Base-by-base conservation (phyloP, 768 basidiomycete genomes). In the Leucogyrophana mollusca region DNA sequence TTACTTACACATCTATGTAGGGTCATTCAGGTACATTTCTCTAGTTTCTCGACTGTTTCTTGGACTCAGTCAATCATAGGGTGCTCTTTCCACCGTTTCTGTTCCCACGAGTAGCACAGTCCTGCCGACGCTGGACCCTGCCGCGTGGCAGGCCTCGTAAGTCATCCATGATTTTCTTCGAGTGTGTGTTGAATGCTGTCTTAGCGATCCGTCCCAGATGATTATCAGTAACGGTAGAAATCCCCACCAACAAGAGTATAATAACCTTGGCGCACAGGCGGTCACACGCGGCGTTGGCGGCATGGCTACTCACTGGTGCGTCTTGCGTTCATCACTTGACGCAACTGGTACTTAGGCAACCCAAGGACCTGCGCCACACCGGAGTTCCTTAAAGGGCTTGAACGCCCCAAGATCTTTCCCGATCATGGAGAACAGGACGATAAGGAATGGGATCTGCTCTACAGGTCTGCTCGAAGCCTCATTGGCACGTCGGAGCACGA, bases 211-310 rank as follows among this genome's bases (percentile, higher is more conserved):
- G 1, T 43, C 8, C 13, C 7, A 17, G 13, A 18, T 34, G 14
- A 32, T 50, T 33, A 32, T 16, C 7, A n/a, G n/a, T n/a, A 50
- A 52, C 24, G 43, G 42, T 16, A 46, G 41, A 23, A 55, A 51
- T 24, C 46, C 51, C 4, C 10, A 42, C 27, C 57, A 60, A 48
- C 16, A 56, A 23, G 44, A 50, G 4, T 50, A 49, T 23, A 33
- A 36, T 14, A 61, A 61, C 43, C 40, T 61, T 3, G 48, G 43
- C 8, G 58, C 51, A 6, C 47, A 57, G 34, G 50, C 57, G n/a
- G 53, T 61, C 20, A 59, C 59, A 3, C 55, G 57, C 23, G 46
- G 51, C 13, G 59, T 61, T 18, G 59, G 59, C 1, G 59, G 59
- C 9, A 61, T 61, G 59, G 36, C 49, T 13, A 58, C 56, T 5